phyloP scores from a whole-genome alignment of 108 stramenopile species.

The Skeletonema menzelii region DNA sequence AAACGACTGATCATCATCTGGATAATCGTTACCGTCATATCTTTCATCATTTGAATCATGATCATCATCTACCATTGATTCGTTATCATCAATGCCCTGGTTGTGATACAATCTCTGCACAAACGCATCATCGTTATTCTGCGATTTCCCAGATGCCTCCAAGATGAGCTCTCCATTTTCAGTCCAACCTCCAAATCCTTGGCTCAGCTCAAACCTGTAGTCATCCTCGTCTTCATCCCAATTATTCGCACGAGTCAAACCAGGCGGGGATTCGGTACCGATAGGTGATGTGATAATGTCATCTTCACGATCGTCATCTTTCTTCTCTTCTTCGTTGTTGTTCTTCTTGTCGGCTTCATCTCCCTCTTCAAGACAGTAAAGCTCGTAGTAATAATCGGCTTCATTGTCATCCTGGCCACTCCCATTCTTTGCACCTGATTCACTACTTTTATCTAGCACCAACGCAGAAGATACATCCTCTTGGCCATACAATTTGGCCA shows the following conservation, averaged over 20 bases:
- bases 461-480: constrained; percentile 8
- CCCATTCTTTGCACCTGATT: not conserved
- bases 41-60: constrained; percentile 40
- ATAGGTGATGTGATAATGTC: not conserved
- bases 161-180: constrained; percentile 74
- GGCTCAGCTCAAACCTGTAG: constrained; percentile 42
- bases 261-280: constrained; percentile 14
- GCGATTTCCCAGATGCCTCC: constrained; percentile 19
- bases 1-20: constrained; percentile 21
- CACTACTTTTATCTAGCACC: not conserved
- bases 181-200: constrained; percentile 79
- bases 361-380: constrained; percentile 37
- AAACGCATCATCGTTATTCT: constrained; percentile 7
- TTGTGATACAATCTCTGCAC: constrained; percentile 20
- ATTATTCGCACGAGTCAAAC: constrained; percentile 17
- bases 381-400: constrained; percentile 43
- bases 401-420: not conserved
- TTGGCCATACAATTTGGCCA: constrained; percentile 25
- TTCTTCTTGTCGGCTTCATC: not conserved
- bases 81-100: constrained; percentile 14
- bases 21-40: constrained; percentile 48
- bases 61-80: constrained; percentile 17
- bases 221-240: constrained; percentile 32
- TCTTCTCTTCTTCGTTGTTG: constrained; percentile 4
- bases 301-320: not conserved